Conservation (phyloP, 139 green algal genomes). For the Chlamydomonas sp. region DNA sequence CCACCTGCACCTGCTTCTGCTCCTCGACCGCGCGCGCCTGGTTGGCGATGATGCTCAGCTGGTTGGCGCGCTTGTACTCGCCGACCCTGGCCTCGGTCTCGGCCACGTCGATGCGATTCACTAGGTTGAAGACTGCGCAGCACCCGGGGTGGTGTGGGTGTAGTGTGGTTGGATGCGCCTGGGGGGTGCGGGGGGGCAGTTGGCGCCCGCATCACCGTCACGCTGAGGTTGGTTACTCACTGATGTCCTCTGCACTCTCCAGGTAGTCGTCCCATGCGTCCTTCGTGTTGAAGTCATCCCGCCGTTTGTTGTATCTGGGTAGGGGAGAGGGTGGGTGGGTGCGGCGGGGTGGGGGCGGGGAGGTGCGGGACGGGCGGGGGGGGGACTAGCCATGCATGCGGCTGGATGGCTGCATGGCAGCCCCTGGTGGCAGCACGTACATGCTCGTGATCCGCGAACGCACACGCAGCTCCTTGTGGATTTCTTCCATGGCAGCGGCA, state of each 20-base stretch:
- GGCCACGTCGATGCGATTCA: slow-evolving; percentile 20
- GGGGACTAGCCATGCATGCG: neutral
- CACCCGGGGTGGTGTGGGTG: neutral
- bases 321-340: neutral
- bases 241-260: slow-evolving; percentile 66
- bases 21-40: slow-evolving; percentile 15
- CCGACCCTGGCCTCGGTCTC: slow-evolving; percentile 7
- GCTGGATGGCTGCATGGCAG: neutral
- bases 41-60: slow-evolving; percentile 22
- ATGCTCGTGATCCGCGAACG: slow-evolving; percentile 36
- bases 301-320: slow-evolving; percentile 52
- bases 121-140: slow-evolving; percentile 24
- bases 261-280: slow-evolving; percentile 63
- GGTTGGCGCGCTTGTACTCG: slow-evolving; percentile 24
- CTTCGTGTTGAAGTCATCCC: slow-evolving; percentile 51
- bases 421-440: slow-evolving; percentile 17
- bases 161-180: neutral
- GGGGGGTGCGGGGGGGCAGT: neutral
- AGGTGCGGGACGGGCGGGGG: neutral
- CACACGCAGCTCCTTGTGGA: slow-evolving; percentile 37
- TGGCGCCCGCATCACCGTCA: neutral
- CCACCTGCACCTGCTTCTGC: neutral
- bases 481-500: slow-evolving; percentile 13
- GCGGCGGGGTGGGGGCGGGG: neutral
- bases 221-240: slow-evolving; percentile 22